Base-by-base conservation (phyloP, 2,329 filamentous ascomycete genomes). In the Alternaria gansuensis region DNA sequence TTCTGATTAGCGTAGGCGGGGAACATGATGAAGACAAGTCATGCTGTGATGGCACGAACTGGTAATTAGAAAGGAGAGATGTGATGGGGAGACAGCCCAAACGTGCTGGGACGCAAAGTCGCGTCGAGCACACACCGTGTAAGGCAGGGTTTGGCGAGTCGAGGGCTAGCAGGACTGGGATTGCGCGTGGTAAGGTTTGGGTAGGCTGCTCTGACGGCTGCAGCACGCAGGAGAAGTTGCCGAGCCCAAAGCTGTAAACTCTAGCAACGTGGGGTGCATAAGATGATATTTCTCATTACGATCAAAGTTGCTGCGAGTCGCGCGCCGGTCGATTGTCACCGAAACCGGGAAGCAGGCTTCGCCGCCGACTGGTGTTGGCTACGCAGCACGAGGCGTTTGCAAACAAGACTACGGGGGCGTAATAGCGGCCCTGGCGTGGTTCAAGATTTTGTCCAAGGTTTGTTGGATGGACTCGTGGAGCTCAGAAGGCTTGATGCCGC, bases 121-220 rank as follows among this genome's bases (percentile, higher is more conserved):
- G 64, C 51, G 54, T 63, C 70, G 51, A 69, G 71, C 64, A 68
- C 65, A 63, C 65, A 63, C 39, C 31, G 56, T 33, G 44, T 43
- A 33, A 48, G 45, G 59, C 72, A 75, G 69, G 71, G 68, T 68
- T 70, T 72, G 65, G 71, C 74, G 71, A 76, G 61, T 41, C 31
- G 33, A 43, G 29, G 49, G 53, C 55, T 62, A 54, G 62, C 50
- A 52, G 45, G 55, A 26, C 56, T 62, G 64, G 63, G 53, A 63
- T 64, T 64, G 59, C 31, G 50, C 61, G 48, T 65, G 53, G 52
- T 40, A 50, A 57, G 63, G 55, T 41, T 50, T 59, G 26, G 51
- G 49, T 52, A 40, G 54, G 48, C 49, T 55, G 44, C 28, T 49
- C 28, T 51, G 28, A 46, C 43, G 33, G 45, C 59, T 59, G 70